Base-by-base conservation (phyloP, 2,329 filamentous ascomycete species). In the Colletotrichum agaves region DNA sequence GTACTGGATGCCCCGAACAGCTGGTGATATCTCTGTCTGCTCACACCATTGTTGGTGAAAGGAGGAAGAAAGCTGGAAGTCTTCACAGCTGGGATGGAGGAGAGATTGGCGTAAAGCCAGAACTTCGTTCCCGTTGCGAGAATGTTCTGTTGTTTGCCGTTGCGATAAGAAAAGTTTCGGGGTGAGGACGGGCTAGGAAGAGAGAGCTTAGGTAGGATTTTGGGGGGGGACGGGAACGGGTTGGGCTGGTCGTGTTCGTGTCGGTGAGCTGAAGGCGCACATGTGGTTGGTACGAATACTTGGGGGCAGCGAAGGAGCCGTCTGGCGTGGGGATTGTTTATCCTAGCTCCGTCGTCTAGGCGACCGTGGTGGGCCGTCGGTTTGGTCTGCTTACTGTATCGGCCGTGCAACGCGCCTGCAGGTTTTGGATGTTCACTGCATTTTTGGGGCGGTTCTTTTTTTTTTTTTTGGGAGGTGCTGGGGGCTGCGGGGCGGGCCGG, bases 271-370 rank as follows among this genome's bases (percentile, higher is more conserved):
- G 33, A 44, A 50, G 21, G 33, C 17, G n/a, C 33, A 21, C 49
- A 58, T 58, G 59, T 49, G 58, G 62, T 58, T 63, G 47, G 56
- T 53, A 53, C 31, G 23, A 11, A 27, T 49, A 52, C 47, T 61
- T 17, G 35, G 31, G 27, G 47, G 58, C 31, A 44, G 46, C 33
- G 21, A 50, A 39, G 50, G 58, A 57, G 55, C 37, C 15, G 46
- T 41, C 12, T 33, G n/a, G 6, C 61, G 62, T 65, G 56, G 56
- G 49, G 62, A 65, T 61, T 67, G 64, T 67, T 67, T 67, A 67
- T 52, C 43, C 60, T 59, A 53, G 64, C 60, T 41, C 21, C 19
- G 64, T 67, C 44, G 64, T 63, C 64, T 47, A 39, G 60, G 53
- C n/a, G 64, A 67, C 64, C 60, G 41, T 33, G 15, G 60, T 62